Percentiles rank a stretch among this genome's conserved stretches.
phyloP scores from a whole-genome alignment of 164 flowering plant genomes.

The Chimonanthus salicifolius region DNA sequence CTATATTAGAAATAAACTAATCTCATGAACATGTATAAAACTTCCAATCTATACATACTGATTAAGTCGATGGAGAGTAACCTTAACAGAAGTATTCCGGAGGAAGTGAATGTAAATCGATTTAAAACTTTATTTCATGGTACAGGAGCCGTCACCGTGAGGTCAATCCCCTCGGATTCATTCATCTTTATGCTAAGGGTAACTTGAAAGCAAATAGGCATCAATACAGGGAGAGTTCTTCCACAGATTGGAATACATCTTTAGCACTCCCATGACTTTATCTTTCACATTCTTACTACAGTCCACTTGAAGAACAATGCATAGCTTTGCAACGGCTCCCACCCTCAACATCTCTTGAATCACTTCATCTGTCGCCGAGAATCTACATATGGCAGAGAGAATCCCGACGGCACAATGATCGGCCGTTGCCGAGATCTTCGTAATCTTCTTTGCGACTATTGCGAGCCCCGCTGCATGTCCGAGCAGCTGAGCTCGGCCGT shows the following conservation, averaged over 20 bases:
- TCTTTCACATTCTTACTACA: constrained; percentile 24
- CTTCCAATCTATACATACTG: too few relatives aligned
- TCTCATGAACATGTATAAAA: too few relatives aligned
- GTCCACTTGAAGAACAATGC: constrained; percentile 38
- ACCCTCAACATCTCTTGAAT: constrained; percentile 47
- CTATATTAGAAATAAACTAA: too few relatives aligned
- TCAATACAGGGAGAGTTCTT: constrained; percentile 40
- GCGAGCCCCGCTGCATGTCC: constrained; percentile 44
- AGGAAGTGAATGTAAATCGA: too few relatives aligned
- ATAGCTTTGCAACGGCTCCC: constrained; percentile 50
- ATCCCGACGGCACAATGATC: constrained; percentile 37
- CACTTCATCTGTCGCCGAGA: constrained; percentile 26
- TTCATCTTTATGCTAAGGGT: not conserved
- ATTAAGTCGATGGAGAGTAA: too few relatives aligned
- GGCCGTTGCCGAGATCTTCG: constrained; percentile 32
- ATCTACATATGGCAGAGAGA: constrained; percentile 27
- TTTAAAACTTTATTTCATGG: too few relatives aligned
- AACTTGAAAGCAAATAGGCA: constrained; percentile 18
- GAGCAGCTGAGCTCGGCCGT: constrained; percentile 47
- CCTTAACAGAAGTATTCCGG: too few relatives aligned
- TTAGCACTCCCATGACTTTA: constrained; percentile 38
- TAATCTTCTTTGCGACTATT: constrained; percentile 36
- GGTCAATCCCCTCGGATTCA: too few relatives aligned
- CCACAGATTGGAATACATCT: constrained; percentile 37
- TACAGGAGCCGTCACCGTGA: too few relatives aligned